phyloP scores from a whole-genome alignment of 1,284 basidiomycete genomes.

The Pseudozyma thailandica region DNA sequence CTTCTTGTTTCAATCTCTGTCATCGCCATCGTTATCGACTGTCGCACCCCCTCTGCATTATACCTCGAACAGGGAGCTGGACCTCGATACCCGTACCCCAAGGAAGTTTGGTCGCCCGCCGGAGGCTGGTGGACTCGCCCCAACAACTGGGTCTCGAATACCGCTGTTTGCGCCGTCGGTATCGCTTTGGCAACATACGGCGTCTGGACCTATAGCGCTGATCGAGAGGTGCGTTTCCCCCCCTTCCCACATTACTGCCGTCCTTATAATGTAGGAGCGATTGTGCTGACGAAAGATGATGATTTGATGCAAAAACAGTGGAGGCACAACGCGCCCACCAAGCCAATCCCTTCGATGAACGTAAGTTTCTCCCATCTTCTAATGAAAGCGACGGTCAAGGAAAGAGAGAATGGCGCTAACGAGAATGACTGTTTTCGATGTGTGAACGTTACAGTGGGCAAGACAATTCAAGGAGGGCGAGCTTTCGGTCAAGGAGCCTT shows the following conservation, averaged over 20 bases:
- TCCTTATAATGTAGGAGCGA: background rate
- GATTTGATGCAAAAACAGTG: constrained; percentile 35
- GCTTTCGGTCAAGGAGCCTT: constrained; percentile 62
- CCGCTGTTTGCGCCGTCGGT: constrained; percentile 70
- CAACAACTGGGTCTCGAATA: constrained; percentile 72
- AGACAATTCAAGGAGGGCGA: constrained; percentile 66
- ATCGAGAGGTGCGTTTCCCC: constrained; percentile 70
- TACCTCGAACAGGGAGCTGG: constrained; percentile 63
- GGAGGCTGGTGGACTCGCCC: constrained; percentile 74
- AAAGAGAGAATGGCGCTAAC: background rate
- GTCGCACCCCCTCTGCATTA: too few species aligned
- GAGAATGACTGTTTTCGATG: constrained; percentile 8
- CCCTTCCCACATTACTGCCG: too few species aligned
- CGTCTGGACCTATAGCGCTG: constrained; percentile 71
- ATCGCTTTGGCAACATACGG: constrained; percentile 70
- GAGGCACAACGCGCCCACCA: constrained; percentile 63
- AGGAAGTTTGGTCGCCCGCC: constrained; percentile 73
- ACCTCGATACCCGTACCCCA: constrained; percentile 73
- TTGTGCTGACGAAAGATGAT: background rate
- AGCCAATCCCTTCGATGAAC: constrained; percentile 61
- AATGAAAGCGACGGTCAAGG: background rate
- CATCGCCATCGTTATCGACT: too few species aligned
- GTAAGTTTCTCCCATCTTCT: constrained; percentile 28
- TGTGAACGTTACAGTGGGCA: constrained; percentile 53
- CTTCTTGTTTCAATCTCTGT: too few species aligned